phyloP scores from a whole-genome alignment of 768 basidiomycete species.

The Mycena capillaripes region DNA sequence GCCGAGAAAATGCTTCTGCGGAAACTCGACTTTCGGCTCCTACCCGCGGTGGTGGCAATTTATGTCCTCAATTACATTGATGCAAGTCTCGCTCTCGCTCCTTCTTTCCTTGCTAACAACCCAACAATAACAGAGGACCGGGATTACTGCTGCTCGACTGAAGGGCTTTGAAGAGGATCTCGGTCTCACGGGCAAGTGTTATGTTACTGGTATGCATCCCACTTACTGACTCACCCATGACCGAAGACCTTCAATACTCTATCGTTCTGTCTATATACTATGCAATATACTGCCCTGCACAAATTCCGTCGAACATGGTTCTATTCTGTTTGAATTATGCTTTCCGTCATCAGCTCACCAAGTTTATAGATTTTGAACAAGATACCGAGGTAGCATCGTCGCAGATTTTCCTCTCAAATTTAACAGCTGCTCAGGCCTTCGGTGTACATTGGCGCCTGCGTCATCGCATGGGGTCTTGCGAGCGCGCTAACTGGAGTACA shows the following conservation, averaged over 20 bases:
- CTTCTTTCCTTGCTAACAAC: not conserved
- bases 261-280: slow-evolving; percentile 37
- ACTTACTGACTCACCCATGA: not conserved
- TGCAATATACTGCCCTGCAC: slow-evolving; percentile 57
- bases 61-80: slow-evolving; percentile 65
- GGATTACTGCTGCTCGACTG: slow-evolving; percentile 44
- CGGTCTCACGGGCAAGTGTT: not conserved
- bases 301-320: slow-evolving; percentile 62
- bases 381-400: slow-evolving; percentile 26
- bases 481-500: slow-evolving; percentile 57
- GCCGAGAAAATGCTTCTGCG: slow-evolving; percentile 49
- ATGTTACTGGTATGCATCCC: not conserved
- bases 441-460: slow-evolving; percentile 58
- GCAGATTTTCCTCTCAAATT: slow-evolving; percentile 39
- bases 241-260: not conserved
- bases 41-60: slow-evolving; percentile 58
- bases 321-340: not conserved
- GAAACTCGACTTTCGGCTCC: slow-evolving; percentile 57
- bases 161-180: slow-evolving; percentile 47
- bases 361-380: slow-evolving; percentile 15
- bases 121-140: slow-evolving; percentile 35
- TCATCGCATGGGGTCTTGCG: slow-evolving; percentile 59
- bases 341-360: not conserved
- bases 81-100: slow-evolving; percentile 41
- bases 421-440: slow-evolving; percentile 49